phyloP scores from a whole-genome alignment of 257 asterid genomes.

The Penstemon newberryi region DNA sequence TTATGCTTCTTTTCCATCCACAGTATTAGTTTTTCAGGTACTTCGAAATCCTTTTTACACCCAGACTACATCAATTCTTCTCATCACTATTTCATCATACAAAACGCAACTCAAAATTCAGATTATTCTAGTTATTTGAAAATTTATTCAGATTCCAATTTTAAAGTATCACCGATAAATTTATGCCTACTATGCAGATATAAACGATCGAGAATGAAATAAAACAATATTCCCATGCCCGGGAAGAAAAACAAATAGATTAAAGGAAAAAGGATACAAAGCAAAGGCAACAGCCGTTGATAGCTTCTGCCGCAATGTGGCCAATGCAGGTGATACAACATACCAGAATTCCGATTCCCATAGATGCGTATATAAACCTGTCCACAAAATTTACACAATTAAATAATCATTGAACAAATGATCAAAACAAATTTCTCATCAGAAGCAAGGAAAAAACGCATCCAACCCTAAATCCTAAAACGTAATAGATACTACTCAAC shows the following conservation, averaged over 20 bases:
- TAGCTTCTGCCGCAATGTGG: conserved; percentile 81
- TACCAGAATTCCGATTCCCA: conserved; percentile 67
- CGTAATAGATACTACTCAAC: neutral
- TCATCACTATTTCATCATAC: conserved; percentile 1
- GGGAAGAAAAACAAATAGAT: neutral
- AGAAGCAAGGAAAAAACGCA: conserved; percentile 2
- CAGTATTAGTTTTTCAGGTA: neutral
- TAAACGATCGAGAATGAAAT: neutral
- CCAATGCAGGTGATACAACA: conserved; percentile 65
- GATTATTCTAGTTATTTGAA: neutral
- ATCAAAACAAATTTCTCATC: conserved; percentile 18
- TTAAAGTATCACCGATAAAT: neutral
- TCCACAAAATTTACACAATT: conserved; percentile 22
- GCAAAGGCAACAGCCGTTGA: conserved; percentile 86
- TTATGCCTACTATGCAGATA: neutral
- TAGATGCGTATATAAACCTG: conserved; percentile 81
- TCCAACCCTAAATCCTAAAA: conserved; percentile 12
- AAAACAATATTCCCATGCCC: conserved; percentile 4
- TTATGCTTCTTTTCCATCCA: neutral
- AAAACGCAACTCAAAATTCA: neutral
- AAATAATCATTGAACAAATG: neutral
- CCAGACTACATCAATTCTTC: conserved; percentile 6
- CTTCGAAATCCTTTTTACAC: neutral
- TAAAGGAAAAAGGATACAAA: conserved; percentile 63
- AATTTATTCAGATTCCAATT: neutral